These are phyloP conservation scores for Colletotrichum somersetense DNA, from an alignment of 2,329 filamentous ascomycete genomes.

Conservation along the genomic window DNA sequence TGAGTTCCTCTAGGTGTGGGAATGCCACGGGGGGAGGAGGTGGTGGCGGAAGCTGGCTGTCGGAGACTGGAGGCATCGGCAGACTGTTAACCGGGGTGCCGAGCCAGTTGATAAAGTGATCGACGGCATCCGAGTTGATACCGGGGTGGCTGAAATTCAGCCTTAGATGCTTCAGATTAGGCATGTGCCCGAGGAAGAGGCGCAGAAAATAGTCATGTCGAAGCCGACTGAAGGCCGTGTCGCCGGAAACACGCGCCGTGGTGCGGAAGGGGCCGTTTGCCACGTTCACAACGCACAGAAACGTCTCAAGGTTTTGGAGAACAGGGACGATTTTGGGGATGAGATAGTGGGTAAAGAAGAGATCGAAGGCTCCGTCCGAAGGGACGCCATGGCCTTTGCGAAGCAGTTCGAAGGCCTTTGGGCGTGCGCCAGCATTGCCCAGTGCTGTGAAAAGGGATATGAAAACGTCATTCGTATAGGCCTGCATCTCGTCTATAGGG, in stretches of 20 bases:
- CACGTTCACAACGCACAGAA: conserved; percentile 55
- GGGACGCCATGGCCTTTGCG: conserved; percentile 52
- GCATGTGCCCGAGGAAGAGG: conserved; percentile 55
- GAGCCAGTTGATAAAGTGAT: conserved; percentile 57
- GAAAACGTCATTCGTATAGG: conserved; percentile 54
- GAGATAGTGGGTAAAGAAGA: conserved; percentile 54
- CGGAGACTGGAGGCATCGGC: not conserved
- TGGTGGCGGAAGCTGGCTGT: conserved; percentile 7
- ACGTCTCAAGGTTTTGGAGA: conserved; percentile 58
- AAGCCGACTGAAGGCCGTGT: not conserved
- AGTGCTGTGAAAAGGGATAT: conserved; percentile 57
- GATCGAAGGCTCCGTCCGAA: conserved; percentile 58
- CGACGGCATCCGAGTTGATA: conserved; percentile 1
- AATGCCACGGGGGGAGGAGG: conserved; percentile 48
- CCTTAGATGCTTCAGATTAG: conserved; percentile 64
- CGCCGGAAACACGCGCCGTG: not conserved
- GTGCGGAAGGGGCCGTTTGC: not conserved
- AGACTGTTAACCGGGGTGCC: conserved; percentile 37
- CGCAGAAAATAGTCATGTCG: conserved; percentile 45
- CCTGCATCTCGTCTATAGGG: not conserved
- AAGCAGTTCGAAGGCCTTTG: conserved; percentile 63
- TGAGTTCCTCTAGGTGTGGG: conserved; percentile 54
- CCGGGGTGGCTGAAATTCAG: conserved; percentile 59
- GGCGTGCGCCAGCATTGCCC: conserved; percentile 52
- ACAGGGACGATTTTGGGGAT: conserved; percentile 54